Evolutionary conservation across 2,329 filamentous ascomycete species (phyloP).

Genomic region (Mycosphaerella sp.): DNA sequence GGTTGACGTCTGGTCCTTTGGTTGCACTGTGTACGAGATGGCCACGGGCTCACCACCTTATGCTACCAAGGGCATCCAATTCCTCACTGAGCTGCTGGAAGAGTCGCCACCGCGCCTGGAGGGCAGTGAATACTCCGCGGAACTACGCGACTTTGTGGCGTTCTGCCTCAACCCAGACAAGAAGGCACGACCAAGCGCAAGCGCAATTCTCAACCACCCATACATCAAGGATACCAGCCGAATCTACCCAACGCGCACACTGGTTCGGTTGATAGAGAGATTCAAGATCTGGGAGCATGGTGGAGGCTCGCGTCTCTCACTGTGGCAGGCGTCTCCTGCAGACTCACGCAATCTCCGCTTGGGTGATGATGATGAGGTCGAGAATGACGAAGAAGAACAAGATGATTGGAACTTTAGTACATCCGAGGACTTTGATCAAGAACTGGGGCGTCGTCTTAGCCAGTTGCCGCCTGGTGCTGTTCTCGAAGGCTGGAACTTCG

Average conservation of each 20-base stretch:
- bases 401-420: constrained; percentile 62
- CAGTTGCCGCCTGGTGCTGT: constrained; percentile 25
- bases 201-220: constrained; percentile 61
- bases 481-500: constrained; percentile 21
- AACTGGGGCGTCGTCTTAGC: constrained; percentile 31
- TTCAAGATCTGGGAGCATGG: constrained; percentile 71
- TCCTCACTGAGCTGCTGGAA: constrained; percentile 28
- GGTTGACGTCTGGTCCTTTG: constrained; percentile 77
- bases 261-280: constrained; percentile 61
- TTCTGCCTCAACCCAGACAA: constrained; percentile 67
- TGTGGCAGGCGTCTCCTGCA: constrained; percentile 52
- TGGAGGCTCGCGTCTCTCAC: constrained; percentile 61
- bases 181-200: constrained; percentile 60
- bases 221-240: constrained; percentile 60
- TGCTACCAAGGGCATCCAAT: constrained; percentile 34
- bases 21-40: constrained; percentile 73
- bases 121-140: constrained; percentile 62
- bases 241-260: constrained; percentile 56
- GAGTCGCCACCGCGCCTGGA: constrained; percentile 61
- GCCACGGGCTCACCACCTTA: constrained; percentile 68
- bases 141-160: constrained; percentile 62
- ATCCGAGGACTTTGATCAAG: constrained; percentile 53
- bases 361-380: constrained; percentile 26
- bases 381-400: constrained; percentile 5
- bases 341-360: constrained; percentile 19